These are phyloP conservation scores for Fragilaria radians DNA, from an alignment of 108 stramenopile genomes.

Conservation along the genomic window DNA sequence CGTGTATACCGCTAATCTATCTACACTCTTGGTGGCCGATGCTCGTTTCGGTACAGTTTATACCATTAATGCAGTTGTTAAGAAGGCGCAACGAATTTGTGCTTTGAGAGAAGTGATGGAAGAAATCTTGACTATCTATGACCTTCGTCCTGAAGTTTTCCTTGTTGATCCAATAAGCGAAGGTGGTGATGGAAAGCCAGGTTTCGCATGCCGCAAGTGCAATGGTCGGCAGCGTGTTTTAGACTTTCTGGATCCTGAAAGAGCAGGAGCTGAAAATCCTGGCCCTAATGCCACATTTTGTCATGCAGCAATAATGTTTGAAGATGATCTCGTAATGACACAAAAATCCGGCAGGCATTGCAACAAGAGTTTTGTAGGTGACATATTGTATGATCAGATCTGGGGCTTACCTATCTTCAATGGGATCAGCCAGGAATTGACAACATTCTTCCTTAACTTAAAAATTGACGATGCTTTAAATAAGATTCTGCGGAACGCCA, in stretches of 20 bases:
- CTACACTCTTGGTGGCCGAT: constrained; percentile 10
- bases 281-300: no score
- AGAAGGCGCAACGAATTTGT: constrained; percentile 10
- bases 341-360: constrained; percentile 7
- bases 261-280: constrained; percentile 4
- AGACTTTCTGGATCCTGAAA: constrained; percentile 10
- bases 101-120: constrained; percentile 15
- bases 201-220: constrained; percentile 17
- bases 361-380: constrained; percentile 20
- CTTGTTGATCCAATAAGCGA: constrained; percentile 8
- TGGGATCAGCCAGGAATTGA: constrained; percentile 1
- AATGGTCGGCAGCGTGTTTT: constrained; percentile 9
- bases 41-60: neutral
- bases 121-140: neutral
- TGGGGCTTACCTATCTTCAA: constrained; percentile 16
- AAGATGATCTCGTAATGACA: constrained; percentile 16
- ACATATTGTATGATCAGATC: neutral
- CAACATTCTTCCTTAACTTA: constrained; percentile 9
- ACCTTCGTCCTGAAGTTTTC: neutral
- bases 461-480: constrained; percentile 11
- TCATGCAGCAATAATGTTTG: constrained; percentile 13
- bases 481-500: neutral
- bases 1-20: constrained; percentile 24
- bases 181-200: constrained; percentile 14
- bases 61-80: constrained; percentile 12